These are phyloP conservation scores for Xylaria hypoxylon DNA, from an alignment of 2,329 filamentous ascomycete genomes.

Conservation along the genomic window DNA sequence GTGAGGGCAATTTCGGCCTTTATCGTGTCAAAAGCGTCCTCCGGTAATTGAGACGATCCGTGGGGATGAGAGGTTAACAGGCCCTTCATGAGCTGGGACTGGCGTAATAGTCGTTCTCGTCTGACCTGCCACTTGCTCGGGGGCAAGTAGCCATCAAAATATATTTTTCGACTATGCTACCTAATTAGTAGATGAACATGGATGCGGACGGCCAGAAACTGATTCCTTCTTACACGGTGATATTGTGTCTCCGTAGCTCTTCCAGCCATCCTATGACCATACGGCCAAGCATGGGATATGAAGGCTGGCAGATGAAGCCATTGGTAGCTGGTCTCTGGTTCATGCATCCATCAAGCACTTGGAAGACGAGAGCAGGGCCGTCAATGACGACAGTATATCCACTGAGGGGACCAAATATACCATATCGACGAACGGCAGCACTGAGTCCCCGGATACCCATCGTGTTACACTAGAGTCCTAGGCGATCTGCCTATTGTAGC, in stretches of 20 bases:
- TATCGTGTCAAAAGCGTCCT: conserved; percentile 33
- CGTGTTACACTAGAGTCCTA: not conserved
- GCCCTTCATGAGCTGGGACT: conserved; percentile 66
- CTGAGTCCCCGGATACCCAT: conserved; percentile 73
- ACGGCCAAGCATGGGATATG: conserved; percentile 72
- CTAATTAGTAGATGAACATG: conserved; percentile 55
- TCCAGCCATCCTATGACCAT: conserved; percentile 73
- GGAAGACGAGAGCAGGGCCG: conserved; percentile 81
- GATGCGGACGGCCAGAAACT: conserved; percentile 35
- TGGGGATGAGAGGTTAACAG: conserved; percentile 55
- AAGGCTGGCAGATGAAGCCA: conserved; percentile 66
- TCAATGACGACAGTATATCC: conserved; percentile 70
- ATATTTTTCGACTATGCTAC: conserved; percentile 67
- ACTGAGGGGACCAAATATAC: conserved; percentile 56
- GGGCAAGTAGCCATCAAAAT: conserved; percentile 88
- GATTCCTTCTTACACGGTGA: conserved; percentile 69
- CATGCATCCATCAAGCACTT: conserved; percentile 72
- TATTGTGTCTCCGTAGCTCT: conserved; percentile 63
- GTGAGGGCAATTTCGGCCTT: conserved; percentile 35
- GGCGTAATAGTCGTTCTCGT: conserved; percentile 68
- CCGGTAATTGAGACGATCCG: conserved; percentile 45
- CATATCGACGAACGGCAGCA: conserved; percentile 65
- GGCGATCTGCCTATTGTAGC: no score
- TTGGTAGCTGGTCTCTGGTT: conserved; percentile 51
- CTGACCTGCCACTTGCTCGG: conserved; percentile 71